A percentile compares a stretch with the other conserved stretches of the same genome.
phyloP scores from a whole-genome alignment of 129 eudicot genomes.

The Lonicera japonica region DNA sequence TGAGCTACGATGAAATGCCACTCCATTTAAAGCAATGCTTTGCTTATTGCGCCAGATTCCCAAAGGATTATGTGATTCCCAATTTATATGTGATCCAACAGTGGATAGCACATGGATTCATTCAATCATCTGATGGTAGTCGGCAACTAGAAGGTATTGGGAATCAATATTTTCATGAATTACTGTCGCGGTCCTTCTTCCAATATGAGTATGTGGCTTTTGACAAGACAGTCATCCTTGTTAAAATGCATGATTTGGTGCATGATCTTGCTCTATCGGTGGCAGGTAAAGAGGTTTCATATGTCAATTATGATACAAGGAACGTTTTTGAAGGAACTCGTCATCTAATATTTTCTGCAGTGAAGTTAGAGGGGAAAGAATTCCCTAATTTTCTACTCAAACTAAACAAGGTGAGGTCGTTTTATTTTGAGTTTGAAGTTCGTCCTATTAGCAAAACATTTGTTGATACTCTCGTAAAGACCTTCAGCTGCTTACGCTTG shows the following conservation, averaged over 20 bases:
- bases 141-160: conserved; percentile 25
- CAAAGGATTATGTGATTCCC: conserved; percentile 23
- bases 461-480: conserved; percentile 9
- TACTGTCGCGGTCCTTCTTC: conserved; percentile 29
- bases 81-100: conserved; percentile 16
- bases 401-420: conserved; percentile 18
- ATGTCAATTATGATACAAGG: conserved; percentile 4
- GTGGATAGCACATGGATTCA: conserved; percentile 32
- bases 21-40: conserved; percentile 26
- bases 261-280: conserved; percentile 31
- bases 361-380: neutral
- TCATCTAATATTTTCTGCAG: conserved; percentile 20
- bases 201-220: conserved; percentile 7
- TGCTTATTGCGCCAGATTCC: conserved; percentile 34
- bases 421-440: conserved; percentile 13
- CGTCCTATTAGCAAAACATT: conserved; percentile 5
- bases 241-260: conserved; percentile 37
- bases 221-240: neutral
- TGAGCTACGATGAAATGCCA: too few relatives aligned
- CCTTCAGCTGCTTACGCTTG: conserved; percentile 22
- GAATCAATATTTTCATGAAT: conserved; percentile 17
- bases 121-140: conserved; percentile 9
- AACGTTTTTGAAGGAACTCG: conserved; percentile 10
- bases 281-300: conserved; percentile 13
- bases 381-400: conserved; percentile 8